These are phyloP conservation scores for Globomyces pollinis-pini DNA, from an alignment of 192 early-diverging fungal species.

Conservation along the genomic window DNA sequence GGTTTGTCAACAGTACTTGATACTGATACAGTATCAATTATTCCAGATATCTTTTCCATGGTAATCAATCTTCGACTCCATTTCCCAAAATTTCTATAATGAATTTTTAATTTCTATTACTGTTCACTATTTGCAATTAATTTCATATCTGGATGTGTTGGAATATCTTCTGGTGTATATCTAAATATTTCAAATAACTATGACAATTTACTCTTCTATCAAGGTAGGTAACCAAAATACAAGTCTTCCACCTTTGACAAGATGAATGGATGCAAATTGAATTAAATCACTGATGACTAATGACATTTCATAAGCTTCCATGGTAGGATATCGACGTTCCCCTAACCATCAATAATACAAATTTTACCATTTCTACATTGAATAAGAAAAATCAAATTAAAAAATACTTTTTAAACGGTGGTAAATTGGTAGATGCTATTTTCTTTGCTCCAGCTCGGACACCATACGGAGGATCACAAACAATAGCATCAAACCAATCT, in stretches of 20 bases:
- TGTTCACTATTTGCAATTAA: constrained; percentile 90
- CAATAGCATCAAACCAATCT: constrained; percentile 5
- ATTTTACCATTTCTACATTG: constrained; percentile 30
- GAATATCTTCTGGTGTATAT: constrained; percentile 70
- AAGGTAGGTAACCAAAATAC: constrained; percentile 97
- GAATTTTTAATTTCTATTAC: too few species aligned
- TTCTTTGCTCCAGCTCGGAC: constrained; percentile 95
- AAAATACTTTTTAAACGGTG: constrained; percentile 16
- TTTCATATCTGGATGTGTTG: constrained; percentile 69
- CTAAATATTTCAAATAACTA: constrained; percentile 2
- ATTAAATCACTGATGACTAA: constrained; percentile 79
- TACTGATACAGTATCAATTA: constrained; percentile 11
- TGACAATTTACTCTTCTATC: constrained; percentile 57
- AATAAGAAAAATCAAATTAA: not conserved
- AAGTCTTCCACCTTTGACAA: constrained; percentile 71
- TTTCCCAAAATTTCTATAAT: constrained; percentile 83
- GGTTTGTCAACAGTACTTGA: not conserved
- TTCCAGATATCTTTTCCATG: constrained; percentile 75
- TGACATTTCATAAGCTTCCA: constrained; percentile 90
- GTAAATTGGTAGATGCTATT: constrained; percentile 33
- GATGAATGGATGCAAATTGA: constrained; percentile 68
- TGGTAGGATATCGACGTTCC: constrained; percentile 73
- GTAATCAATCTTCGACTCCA: constrained; percentile 90
- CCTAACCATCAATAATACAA: too few species aligned
- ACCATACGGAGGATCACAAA: constrained; percentile 75